Evolutionary conservation across 352 stramenopile genomes (phyloP).

Genomic region (Phytophthora ohioensis): DNA sequence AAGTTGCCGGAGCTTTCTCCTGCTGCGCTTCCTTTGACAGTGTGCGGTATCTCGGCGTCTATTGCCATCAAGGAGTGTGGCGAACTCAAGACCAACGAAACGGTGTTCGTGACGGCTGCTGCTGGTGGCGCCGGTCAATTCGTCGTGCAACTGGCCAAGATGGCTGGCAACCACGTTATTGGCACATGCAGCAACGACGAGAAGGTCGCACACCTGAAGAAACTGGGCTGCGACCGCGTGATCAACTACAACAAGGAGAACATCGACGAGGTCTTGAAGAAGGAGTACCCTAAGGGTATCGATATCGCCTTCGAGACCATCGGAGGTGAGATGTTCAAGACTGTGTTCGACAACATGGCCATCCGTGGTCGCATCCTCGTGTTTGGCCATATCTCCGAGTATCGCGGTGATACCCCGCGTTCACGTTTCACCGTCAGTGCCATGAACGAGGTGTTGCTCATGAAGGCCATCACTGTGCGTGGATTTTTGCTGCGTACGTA

Average conservation of each 20-base stretch:
- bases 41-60: conserved; percentile 56
- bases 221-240: conserved; percentile 69
- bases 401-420: conserved; percentile 34
- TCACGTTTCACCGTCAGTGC: conserved; percentile 34
- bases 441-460: conserved; percentile 42
- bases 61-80: conserved; percentile 59
- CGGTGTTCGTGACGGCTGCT: conserved; percentile 60
- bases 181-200: conserved; percentile 81
- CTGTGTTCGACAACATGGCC: conserved; percentile 53
- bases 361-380: conserved; percentile 52
- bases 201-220: conserved; percentile 76
- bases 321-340: conserved; percentile 47
- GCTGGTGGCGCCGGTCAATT: conserved; percentile 82
- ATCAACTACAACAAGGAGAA: conserved; percentile 81
- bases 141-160: conserved; percentile 83
- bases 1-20: conserved; percentile 35
- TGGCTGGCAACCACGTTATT: conserved; percentile 79
- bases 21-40: conserved; percentile 45
- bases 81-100: conserved; percentile 59
- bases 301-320: conserved; percentile 45
- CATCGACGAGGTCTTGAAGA: conserved; percentile 40
- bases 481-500: conserved; percentile 54
- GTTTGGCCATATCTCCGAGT: conserved; percentile 55
- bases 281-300: conserved; percentile 42
- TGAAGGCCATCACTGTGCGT: conserved; percentile 49